These are phyloP conservation scores for Neurospora sp. DNA, from an alignment of 495 filamentous ascomycete species.

Conservation along the genomic window DNA sequence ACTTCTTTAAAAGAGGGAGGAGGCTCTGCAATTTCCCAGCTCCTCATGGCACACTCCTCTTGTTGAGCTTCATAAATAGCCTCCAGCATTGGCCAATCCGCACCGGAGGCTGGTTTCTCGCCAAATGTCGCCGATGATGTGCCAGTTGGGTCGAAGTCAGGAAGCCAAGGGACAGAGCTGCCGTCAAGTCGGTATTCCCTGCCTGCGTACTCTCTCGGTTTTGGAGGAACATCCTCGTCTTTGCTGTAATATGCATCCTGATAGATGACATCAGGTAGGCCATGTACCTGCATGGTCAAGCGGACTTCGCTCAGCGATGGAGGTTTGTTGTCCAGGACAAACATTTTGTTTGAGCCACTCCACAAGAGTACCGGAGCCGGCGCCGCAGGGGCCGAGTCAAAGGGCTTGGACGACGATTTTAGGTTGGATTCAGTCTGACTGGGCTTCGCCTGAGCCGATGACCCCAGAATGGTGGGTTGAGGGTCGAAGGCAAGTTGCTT, in stretches of 20 bases:
- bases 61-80: conserved; percentile 38
- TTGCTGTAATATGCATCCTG: conserved; percentile 81
- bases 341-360: conserved; percentile 14
- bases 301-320: conserved; percentile 29
- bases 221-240: conserved; percentile 76
- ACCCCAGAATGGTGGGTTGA: conserved; percentile 4
- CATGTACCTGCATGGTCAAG: conserved; percentile 32
- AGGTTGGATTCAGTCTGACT: conserved; percentile 1
- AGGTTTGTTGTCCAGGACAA: conserved; percentile 20
- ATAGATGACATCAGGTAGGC: conserved; percentile 52
- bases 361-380: conserved; percentile 5
- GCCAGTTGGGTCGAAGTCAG: conserved; percentile 63
- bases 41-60: conserved; percentile 40
- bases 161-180: conserved; percentile 62
- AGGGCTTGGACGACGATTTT: not conserved
- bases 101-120: conserved; percentile 30
- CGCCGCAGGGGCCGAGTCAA: not conserved
- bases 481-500: conserved; percentile 32
- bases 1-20: conserved; percentile 70
- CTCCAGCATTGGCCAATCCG: conserved; percentile 43
- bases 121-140: conserved; percentile 45
- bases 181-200: conserved; percentile 75
- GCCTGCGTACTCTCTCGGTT: conserved; percentile 74
- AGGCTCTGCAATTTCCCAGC: conserved; percentile 53
- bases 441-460: not conserved